Evolutionary conservation across 495 filamentous ascomycete species (phyloP).

Genomic region (Podospora anserina): DNA sequence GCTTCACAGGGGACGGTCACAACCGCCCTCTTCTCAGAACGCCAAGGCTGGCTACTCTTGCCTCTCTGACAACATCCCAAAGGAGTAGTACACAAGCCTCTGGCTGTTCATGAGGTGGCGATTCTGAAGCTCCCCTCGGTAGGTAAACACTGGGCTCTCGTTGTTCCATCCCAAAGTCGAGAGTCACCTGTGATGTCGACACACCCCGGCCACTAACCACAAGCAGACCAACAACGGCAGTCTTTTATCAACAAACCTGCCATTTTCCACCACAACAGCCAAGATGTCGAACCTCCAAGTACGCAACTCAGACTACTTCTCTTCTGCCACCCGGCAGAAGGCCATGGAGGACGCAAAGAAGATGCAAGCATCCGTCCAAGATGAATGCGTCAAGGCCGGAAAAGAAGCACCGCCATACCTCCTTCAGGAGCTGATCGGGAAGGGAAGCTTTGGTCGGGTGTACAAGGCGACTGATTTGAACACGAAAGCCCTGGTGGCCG

Average conservation of each 20-base stretch:
- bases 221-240: too few species aligned
- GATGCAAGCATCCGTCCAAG: constrained; percentile 50
- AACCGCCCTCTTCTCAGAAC: neutral
- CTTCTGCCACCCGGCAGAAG: constrained; percentile 42
- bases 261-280: constrained; percentile 13
- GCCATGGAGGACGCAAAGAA: constrained; percentile 54
- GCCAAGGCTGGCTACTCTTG: neutral
- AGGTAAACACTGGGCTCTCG: neutral
- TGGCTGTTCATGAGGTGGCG: neutral
- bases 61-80: neutral
- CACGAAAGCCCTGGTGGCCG: constrained; percentile 68
- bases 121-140: neutral
- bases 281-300: constrained; percentile 45
- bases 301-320: constrained; percentile 34
- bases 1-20: neutral
- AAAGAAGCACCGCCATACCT: constrained; percentile 58
- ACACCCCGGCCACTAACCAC: neutral
- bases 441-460: constrained; percentile 91
- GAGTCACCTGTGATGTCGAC: neutral
- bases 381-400: constrained; percentile 47
- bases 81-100: neutral
- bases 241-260: too few species aligned
- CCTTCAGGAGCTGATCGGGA: constrained; percentile 87
- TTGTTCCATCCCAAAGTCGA: neutral
- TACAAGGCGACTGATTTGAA: constrained; percentile 70